A percentile compares a stretch with the other conserved stretches of the same genome.
These are phyloP conservation scores for Sporobolomyces pararoseus DNA, from an alignment of 768 basidiomycete species.

Conservation along the genomic window DNA sequence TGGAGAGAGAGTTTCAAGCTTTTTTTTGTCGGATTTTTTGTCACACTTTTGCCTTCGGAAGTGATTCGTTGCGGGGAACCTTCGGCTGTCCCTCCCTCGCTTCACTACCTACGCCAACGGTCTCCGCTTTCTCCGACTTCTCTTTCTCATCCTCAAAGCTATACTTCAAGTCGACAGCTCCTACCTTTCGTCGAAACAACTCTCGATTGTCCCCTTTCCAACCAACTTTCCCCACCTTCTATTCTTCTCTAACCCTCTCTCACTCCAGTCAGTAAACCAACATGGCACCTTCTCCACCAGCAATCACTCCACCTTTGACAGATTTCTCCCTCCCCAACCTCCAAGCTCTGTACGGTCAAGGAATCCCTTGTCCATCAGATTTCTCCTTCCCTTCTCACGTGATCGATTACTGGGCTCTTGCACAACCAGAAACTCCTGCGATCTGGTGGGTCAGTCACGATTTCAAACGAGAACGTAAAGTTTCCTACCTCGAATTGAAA, in stretches of 20 bases:
- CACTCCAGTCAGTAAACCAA: not conserved
- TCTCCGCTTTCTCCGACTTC: not conserved
- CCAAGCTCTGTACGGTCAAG: not conserved
- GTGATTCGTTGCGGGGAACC: no score
- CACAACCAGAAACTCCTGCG: conserved; percentile 11
- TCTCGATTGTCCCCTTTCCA: no score
- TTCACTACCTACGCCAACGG: no score
- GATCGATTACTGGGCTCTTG: conserved; percentile 14
- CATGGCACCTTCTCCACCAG: not conserved
- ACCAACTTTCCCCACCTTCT: no score
- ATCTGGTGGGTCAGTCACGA: conserved; percentile 34
- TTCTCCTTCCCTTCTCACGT: conserved; percentile 33
- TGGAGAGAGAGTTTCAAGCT: no score
- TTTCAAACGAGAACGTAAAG: conserved; percentile 16
- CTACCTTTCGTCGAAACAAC: no score
- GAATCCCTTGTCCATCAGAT: conserved; percentile 33
- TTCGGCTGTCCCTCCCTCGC: no score
- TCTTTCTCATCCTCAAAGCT: no score
- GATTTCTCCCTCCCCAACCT: conserved; percentile 26
- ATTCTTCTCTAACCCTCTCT: not conserved
- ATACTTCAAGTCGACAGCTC: no score
- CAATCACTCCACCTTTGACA: not conserved
- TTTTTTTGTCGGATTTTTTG: no score
- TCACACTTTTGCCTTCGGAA: not conserved
- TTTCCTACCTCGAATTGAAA: conserved; percentile 24